Evolutionary conservation across 495 filamentous ascomycete species (phyloP).

Genomic region (Tricharina praecox): DNA sequence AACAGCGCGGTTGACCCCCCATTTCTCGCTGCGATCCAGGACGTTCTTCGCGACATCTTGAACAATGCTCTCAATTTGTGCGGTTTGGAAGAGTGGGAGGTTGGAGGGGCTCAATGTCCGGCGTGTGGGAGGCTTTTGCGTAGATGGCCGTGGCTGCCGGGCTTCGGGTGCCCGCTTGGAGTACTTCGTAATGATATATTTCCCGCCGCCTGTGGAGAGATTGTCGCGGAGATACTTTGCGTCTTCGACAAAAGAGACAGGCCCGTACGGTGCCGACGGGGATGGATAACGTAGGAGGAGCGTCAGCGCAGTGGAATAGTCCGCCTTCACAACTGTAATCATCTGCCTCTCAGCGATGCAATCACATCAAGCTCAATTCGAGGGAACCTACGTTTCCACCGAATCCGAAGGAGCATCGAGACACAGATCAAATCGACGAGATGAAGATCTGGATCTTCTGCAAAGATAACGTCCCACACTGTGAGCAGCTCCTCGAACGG

Average conservation of each 20-base stretch:
- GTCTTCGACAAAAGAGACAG: slow-evolving; percentile 69
- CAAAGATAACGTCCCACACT: slow-evolving; percentile 85
- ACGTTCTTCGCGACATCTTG: slow-evolving; percentile 76
- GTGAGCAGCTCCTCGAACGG: slow-evolving; percentile 64
- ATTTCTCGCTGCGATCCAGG: slow-evolving; percentile 63
- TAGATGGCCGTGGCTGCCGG: slow-evolving; percentile 21
- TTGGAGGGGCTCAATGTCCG: slow-evolving; percentile 23
- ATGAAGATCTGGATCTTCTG: slow-evolving; percentile 65
- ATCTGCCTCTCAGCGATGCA: neutral
- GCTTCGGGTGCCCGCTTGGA: slow-evolving; percentile 45
- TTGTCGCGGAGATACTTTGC: slow-evolving; percentile 72
- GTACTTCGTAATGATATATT: slow-evolving; percentile 65
- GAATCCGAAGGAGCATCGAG: slow-evolving; percentile 80
- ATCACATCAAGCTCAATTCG: neutral
- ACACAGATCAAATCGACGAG: slow-evolving; percentile 79
- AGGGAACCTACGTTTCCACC: slow-evolving; percentile 61
- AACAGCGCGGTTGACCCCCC: slow-evolving; percentile 79
- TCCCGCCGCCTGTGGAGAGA: slow-evolving; percentile 52
- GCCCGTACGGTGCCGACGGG: slow-evolving; percentile 39
- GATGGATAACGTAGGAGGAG: slow-evolving; percentile 68
- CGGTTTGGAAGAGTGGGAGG: slow-evolving; percentile 33
- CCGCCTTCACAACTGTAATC: slow-evolving; percentile 56
- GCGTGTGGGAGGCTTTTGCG: slow-evolving; percentile 1
- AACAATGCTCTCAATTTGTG: slow-evolving; percentile 56
- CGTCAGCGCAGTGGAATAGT: slow-evolving; percentile 69